Conservation (phyloP, 2,329 filamentous ascomycete genomes). For the Magnaporthales sp. region DNA sequence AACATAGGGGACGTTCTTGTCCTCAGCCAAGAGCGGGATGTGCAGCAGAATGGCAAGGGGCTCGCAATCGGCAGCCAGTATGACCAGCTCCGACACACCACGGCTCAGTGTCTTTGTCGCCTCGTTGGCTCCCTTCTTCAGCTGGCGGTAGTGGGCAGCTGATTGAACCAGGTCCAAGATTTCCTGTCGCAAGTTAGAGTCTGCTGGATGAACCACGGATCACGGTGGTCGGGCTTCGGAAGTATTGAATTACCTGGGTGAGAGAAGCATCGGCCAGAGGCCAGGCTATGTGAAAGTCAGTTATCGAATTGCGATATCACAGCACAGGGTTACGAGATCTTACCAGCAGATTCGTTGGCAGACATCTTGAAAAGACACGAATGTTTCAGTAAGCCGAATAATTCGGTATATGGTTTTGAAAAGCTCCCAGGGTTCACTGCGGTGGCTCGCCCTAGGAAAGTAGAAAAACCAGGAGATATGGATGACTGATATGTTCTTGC, state of each 20-base stretch:
- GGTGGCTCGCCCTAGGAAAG: slow-evolving; percentile 45
- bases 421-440: slow-evolving; percentile 46
- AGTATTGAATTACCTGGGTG: slow-evolving; percentile 6
- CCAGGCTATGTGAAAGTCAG: slow-evolving; percentile 11
- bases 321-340: neutral
- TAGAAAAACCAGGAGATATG: neutral
- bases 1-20: slow-evolving; percentile 60
- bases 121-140: slow-evolving; percentile 87
- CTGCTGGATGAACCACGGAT: neutral
- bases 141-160: slow-evolving; percentile 58
- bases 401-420: neutral
- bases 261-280: slow-evolving; percentile 17
- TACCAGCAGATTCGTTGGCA: slow-evolving; percentile 8
- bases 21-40: slow-evolving; percentile 80
- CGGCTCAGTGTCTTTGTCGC: slow-evolving; percentile 83
- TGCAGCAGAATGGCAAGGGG: slow-evolving; percentile 85
- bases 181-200: slow-evolving; percentile 36
- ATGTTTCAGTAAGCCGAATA: neutral
- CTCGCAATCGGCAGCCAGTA: slow-evolving; percentile 81
- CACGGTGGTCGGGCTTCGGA: slow-evolving; percentile 29
- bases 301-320: neutral
- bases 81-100: slow-evolving; percentile 80
- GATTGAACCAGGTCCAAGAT: slow-evolving; percentile 78
- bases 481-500: neutral
- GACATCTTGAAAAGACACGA: slow-evolving; percentile 3